Conservation (phyloP, 441 rosid genomes). For the Rhodomyrtus psidioides region DNA sequence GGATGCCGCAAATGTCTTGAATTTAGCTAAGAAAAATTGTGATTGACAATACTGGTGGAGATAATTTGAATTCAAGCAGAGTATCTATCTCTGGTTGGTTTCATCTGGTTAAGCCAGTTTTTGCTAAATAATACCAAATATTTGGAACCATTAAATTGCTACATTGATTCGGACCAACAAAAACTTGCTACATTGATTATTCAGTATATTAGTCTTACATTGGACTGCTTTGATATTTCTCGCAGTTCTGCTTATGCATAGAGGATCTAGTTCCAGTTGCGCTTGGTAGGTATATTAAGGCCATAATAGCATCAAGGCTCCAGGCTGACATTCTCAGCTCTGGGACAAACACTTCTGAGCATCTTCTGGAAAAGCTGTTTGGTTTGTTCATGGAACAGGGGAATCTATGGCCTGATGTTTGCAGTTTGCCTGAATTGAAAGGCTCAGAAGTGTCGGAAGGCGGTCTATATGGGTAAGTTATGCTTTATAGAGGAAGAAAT, state of each 20-base stretch:
- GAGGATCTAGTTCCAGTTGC: conserved; percentile 95
- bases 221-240: neutral
- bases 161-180: too few relatives aligned
- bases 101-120: neutral
- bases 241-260: conserved; percentile 85
- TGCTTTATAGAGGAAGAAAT: neutral
- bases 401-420: conserved; percentile 82
- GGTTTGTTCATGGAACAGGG: conserved; percentile 93
- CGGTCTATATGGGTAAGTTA: conserved; percentile 74
- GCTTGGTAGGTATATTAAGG: conserved; percentile 80
- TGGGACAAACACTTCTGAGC: conserved; percentile 39
- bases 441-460: conserved; percentile 70
- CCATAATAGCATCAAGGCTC: conserved; percentile 55
- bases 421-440: conserved; percentile 64
- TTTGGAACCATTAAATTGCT: neutral
- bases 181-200: neutral
- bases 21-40: neutral
- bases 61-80: neutral
- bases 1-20: neutral
- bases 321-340: conserved; percentile 35
- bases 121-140: neutral
- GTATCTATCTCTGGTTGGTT: neutral
- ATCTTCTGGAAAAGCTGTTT: conserved; percentile 81
- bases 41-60: neutral
- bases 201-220: neutral